Conservation (phyloP, 129 eudicot genomes). For the Lactuca sativa region DNA sequence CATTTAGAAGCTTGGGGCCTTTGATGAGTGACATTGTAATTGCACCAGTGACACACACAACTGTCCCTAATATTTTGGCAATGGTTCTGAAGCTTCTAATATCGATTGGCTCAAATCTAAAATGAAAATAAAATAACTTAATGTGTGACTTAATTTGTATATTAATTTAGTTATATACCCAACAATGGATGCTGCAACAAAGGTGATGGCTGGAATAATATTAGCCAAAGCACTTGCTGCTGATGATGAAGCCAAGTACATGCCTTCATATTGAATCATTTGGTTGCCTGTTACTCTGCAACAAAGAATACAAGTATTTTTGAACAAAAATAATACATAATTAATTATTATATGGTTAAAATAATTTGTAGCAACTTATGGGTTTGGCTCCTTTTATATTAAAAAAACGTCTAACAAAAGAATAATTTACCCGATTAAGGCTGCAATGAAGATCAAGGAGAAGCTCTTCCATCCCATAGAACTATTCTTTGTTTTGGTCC, state of each 20-base stretch:
- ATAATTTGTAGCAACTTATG: too few species aligned
- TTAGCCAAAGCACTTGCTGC: conserved; percentile 74
- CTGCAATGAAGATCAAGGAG: conserved; percentile 45
- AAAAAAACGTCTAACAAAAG: not conserved
- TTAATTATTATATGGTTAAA: too few species aligned
- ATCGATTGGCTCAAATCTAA: conserved; percentile 55
- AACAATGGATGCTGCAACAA: conserved; percentile 51
- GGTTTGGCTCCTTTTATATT: too few species aligned
- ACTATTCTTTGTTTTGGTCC: conserved; percentile 38
- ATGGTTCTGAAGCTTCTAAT: conserved; percentile 57
- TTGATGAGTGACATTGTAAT: conserved; percentile 57
- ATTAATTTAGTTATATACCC: conserved; percentile 47
- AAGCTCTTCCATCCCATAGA: conserved; percentile 50
- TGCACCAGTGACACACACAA: conserved; percentile 73
- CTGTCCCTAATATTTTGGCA: conserved; percentile 72
- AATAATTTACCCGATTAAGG: conserved; percentile 55
- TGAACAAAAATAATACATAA: too few species aligned
- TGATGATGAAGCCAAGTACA: conserved; percentile 76
- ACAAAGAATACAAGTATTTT: not conserved
- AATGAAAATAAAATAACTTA: not conserved
- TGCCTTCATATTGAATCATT: conserved; percentile 64
- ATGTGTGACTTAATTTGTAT: not conserved
- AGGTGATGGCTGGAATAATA: conserved; percentile 85
- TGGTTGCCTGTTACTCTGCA: conserved; percentile 75
- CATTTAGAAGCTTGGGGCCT: conserved; percentile 75